These are phyloP conservation scores for Penicillium sumatraense DNA, from an alignment of 2,329 filamentous ascomycete species.

Conservation along the genomic window DNA sequence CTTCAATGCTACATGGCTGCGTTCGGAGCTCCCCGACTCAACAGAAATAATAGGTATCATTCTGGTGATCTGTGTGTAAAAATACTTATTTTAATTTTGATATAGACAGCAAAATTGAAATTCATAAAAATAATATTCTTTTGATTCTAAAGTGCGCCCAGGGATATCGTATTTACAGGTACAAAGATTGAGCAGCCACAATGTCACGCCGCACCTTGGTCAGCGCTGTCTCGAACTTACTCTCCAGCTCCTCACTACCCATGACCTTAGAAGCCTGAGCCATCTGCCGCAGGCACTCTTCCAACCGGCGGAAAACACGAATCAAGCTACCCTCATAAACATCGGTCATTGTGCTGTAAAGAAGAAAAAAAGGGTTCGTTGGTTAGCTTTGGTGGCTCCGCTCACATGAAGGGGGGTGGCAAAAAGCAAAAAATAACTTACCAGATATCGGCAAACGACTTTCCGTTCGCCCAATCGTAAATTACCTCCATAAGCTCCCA, in stretches of 20 bases:
- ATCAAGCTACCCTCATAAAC: slow-evolving; percentile 97
- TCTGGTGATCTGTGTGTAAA: too few species aligned
- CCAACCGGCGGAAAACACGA: slow-evolving; percentile 90
- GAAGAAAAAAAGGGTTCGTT: slow-evolving; percentile 15
- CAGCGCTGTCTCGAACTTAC: slow-evolving; percentile 87
- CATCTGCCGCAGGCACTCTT: slow-evolving; percentile 93
- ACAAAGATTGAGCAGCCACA: slow-evolving; percentile 91
- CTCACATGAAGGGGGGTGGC: slow-evolving; percentile 3
- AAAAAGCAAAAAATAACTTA: slow-evolving; percentile 67
- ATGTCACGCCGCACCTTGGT: slow-evolving; percentile 89
- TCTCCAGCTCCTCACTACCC: slow-evolving; percentile 91
- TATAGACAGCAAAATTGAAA: too few species aligned
- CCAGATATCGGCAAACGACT: slow-evolving; percentile 93
- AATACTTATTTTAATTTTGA: too few species aligned
- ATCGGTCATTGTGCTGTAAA: slow-evolving; percentile 91
- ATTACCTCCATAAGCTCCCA: slow-evolving; percentile 98
- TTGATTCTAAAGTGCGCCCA: background rate
- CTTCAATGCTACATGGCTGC: too few species aligned
- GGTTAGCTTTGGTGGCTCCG: slow-evolving; percentile 14
- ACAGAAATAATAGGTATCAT: too few species aligned
- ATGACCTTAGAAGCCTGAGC: slow-evolving; percentile 96
- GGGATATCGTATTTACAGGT: slow-evolving; percentile 64
- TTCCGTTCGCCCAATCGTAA: slow-evolving; percentile 86
- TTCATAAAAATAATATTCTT: background rate
- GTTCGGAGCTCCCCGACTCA: background rate